Evolutionary conservation across 768 basidiomycete species (phyloP), one percentile per base, ranked within the genome.

Genomic region (Rhodotorula paludigena): DNA sequence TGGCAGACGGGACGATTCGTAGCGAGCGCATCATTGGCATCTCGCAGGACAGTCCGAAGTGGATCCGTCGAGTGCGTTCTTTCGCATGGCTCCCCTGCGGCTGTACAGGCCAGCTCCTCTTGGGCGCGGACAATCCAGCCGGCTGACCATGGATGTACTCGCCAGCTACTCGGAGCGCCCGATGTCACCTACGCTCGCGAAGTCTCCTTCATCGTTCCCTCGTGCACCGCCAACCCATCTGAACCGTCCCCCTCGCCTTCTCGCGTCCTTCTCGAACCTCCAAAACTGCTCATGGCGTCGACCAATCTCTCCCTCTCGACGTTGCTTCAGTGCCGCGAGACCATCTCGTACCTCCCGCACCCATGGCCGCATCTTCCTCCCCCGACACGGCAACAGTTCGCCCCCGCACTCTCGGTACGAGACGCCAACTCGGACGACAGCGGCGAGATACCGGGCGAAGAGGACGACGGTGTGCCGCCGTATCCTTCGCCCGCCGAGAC

Each of bases 221-320:
- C 72, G 20, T 67, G 63, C 7, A 33, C 60, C 12, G 32, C 64
- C 12, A 57, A 49, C 39, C 61, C 64, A 2, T 20, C 57, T 14
- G 42, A 42, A 20, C 49, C 67, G 8, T 33, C 57, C 5, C 41
- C 57, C 15, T 42, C 56, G 12, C 52, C 61, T 12, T 28, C 60
- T 14, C 44, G 35, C 41, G 16, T 42, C 1, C 68, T 71, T 28
- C 49, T 25, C 36, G 72, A 73, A 55, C 72, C 72, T 6, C 72
- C 72, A 14, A 73, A 73, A 36, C 72, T 73, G 48, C 59, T 73
- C 54, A 69, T 73, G 67, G 67, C 72, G 5, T 69, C 68, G 12
- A 69, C 68, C 1, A 73, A 73, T 61, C 68, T 73, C 48, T 60
- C 67, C 21, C 67, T 73, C 23, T 60, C 64, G 38, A 49, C 64